phyloP scores from a whole-genome alignment of 1,139 yeast species.

The Zhuliangozyma parablackwelliae region DNA sequence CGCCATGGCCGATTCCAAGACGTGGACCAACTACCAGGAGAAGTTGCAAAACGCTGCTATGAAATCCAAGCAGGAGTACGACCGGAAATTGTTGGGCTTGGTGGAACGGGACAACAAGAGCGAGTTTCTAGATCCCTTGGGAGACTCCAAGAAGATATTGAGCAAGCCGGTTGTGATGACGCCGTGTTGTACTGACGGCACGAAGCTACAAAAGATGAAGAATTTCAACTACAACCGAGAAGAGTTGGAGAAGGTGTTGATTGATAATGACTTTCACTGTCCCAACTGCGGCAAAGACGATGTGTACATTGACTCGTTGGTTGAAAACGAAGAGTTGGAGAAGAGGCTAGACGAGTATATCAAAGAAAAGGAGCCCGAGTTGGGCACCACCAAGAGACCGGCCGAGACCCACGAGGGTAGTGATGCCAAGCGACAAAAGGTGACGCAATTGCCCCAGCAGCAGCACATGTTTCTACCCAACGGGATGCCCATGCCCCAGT shows the following conservation, averaged over 20 bases:
- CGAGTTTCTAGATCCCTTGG: constrained; percentile 53
- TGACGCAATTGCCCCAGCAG: constrained; percentile 12
- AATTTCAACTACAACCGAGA: constrained; percentile 38
- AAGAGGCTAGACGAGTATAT: constrained; percentile 50
- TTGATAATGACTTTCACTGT: constrained; percentile 85
- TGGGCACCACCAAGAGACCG: constrained; percentile 27
- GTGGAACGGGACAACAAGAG: constrained; percentile 40
- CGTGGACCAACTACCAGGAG: constrained; percentile 86
- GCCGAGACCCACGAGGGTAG: constrained; percentile 18
- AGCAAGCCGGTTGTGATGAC: constrained; percentile 72
- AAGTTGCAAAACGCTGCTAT: constrained; percentile 52
- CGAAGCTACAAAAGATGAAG: constrained; percentile 50
- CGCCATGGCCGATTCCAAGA: constrained; percentile 87
- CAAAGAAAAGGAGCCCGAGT: constrained; percentile 37
- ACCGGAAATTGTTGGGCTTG: constrained; percentile 27
- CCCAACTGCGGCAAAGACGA: constrained; percentile 81
- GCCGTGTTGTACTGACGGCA: constrained; percentile 66
- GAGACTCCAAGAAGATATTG: constrained; percentile 60
- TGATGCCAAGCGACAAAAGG: constrained; percentile 29
- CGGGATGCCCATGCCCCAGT: background rate
- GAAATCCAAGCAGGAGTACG: constrained; percentile 44
- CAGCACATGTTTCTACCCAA: background rate
- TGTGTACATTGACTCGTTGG: constrained; percentile 67
- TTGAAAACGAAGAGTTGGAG: constrained; percentile 56
- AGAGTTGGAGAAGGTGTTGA: constrained; percentile 61